Base-by-base conservation (phyloP, 2,329 filamentous ascomycete species). In the Thielaviopsis punctulata region DNA sequence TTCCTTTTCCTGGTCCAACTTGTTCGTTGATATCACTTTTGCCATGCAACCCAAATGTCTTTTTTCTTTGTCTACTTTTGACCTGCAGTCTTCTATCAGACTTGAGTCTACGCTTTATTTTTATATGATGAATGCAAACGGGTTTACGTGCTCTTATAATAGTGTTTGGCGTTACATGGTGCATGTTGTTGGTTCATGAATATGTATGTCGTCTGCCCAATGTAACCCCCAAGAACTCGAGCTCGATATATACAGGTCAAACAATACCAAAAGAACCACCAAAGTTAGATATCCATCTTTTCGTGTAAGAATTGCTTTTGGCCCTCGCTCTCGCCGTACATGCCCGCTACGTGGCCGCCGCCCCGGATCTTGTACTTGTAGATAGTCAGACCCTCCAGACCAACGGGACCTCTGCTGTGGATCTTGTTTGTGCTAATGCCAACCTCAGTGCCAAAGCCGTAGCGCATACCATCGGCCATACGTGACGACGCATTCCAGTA, bases 381-480 rank as follows among this genome's bases (percentile, higher is more conserved):
- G 57, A 96, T 96, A 64, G 87, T 95, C 64, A 98, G 68, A 0
- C 92, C 92, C 62, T 96, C 92, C 50, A 98, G 70, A 1, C 92
- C 92, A 5, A 98, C 92, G 0, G 92, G 92, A 0, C 92, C 92
- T 49, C 92, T 74, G 1, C 86, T 85, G 64, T 98, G 92, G 57
- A 98, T 95, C 72, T 96, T 98, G 72, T 95, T 98, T 48, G 92
- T 98, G 69, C 86, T 93, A 67, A 98, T 96, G 52, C 92, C 92
- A 22, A 98, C 92, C 68, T 98, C 92, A 0, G 92, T 96, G 47
- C 92, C 92, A 67, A 98, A 98, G 7, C 92, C 92, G 64, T 93
- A 96, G 43, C 92, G 77, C 84, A 94, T 95, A 7, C 92, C 92
- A 65, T 98, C 92, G 5, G 89, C 88, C 69, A 98, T 90, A 49